Evolutionary conservation across 1,284 basidiomycete species (phyloP).

Genomic region (Ceratobasidium sp.): DNA sequence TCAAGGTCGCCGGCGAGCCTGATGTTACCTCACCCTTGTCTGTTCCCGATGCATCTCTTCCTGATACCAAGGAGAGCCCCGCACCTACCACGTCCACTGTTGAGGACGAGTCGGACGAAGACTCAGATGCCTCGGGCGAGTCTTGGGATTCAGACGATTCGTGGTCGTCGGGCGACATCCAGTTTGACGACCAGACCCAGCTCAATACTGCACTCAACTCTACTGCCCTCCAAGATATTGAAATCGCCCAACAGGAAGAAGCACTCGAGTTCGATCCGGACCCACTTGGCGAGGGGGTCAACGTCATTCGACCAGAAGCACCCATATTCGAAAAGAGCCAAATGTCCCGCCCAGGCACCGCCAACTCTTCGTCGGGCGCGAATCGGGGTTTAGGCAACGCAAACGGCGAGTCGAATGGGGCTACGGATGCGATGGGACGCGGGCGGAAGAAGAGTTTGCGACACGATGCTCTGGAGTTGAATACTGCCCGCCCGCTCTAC

Average conservation of each 20-base stretch:
- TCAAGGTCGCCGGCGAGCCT: conserved; percentile 44
- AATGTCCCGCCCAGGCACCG: conserved; percentile 29
- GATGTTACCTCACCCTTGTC: conserved; percentile 16
- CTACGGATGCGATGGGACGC: neutral
- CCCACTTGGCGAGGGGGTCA: conserved; percentile 86
- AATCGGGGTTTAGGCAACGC: neutral
- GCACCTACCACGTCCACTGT: conserved; percentile 37
- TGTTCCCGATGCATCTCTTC: conserved; percentile 40
- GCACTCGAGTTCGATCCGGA: conserved; percentile 57
- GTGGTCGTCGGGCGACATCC: conserved; percentile 61
- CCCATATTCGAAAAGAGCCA: conserved; percentile 41
- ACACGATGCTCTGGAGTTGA: conserved; percentile 56
- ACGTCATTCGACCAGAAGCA: conserved; percentile 65
- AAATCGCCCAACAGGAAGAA: conserved; percentile 70
- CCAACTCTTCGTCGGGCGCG: neutral
- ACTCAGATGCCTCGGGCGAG: conserved; percentile 19
- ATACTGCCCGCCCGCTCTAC: conserved; percentile 80
- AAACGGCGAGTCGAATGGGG: neutral
- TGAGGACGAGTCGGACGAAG: conserved; percentile 45
- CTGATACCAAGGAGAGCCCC: conserved; percentile 25
- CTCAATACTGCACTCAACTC: conserved; percentile 78
- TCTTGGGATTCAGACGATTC: conserved; percentile 30
- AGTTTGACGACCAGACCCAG: conserved; percentile 79
- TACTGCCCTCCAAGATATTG: conserved; percentile 53
- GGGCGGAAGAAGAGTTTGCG: conserved; percentile 42